Evolutionary conservation across 2,329 filamentous ascomycete genomes (phyloP).

Genomic region (Aspergillus pseudoterreus): DNA sequence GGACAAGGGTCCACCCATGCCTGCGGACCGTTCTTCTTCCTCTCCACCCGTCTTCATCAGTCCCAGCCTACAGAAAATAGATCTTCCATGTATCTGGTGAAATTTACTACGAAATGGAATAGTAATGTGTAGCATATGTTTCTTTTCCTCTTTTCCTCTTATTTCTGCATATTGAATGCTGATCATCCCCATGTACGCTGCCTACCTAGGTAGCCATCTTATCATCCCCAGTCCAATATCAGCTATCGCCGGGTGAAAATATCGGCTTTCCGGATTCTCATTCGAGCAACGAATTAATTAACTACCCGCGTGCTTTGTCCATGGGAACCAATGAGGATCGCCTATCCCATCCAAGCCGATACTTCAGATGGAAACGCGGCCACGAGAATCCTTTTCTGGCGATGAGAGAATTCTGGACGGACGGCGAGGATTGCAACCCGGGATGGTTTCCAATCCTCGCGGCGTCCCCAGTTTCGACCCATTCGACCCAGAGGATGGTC

Average conservation of each 20-base stretch:
- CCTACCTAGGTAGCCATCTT: not conserved
- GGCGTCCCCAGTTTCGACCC: conserved; percentile 9
- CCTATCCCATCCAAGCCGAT: conserved; percentile 1
- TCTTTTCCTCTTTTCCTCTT: not conserved
- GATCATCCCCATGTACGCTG: not conserved
- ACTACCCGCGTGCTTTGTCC: conserved; percentile 12
- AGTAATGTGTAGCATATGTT: too few relatives aligned
- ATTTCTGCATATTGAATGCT: not conserved
- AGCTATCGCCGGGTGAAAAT: conserved; percentile 6
- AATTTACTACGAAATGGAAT: too few relatives aligned
- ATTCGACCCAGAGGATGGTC: conserved; percentile 15
- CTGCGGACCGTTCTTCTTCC: conserved; percentile 17
- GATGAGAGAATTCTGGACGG: not conserved
- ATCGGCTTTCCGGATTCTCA: conserved; percentile 2
- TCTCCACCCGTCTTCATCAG: conserved; percentile 8
- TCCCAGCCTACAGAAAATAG: too few relatives aligned
- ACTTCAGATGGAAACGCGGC: not conserved
- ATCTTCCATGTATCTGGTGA: too few relatives aligned
- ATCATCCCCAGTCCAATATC: not conserved
- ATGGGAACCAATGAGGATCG: conserved; percentile 7
- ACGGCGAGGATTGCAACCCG: not conserved
- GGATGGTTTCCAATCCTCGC: not conserved
- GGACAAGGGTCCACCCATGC: conserved; percentile 17
- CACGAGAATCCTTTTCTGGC: not conserved
- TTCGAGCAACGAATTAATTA: conserved; percentile 4